Percentiles rank a stretch among this genome's conserved stretches.
phyloP scores from a whole-genome alignment of 192 early-diverging fungal species.

The Helicostylum pulchrum region DNA sequence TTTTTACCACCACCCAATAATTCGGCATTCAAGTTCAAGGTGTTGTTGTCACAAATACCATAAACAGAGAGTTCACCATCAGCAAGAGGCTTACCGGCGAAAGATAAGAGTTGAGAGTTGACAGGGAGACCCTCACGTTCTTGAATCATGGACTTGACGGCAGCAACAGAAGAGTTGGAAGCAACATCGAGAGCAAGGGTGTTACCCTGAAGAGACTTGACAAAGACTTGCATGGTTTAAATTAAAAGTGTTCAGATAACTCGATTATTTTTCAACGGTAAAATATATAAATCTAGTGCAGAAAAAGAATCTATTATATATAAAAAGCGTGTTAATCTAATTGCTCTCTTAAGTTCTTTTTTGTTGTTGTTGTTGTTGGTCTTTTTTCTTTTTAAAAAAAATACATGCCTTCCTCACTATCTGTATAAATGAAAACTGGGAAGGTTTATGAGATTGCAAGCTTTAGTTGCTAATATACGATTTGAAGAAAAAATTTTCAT shows the following conservation, averaged over 20 bases:
- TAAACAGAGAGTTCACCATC: constrained; percentile 46
- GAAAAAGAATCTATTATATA: constrained; percentile 10
- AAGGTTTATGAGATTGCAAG: constrained; percentile 11
- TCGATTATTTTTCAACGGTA: constrained; percentile 50
- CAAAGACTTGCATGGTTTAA: constrained; percentile 57
- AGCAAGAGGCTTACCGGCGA: constrained; percentile 47
- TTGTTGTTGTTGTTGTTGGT: neutral
- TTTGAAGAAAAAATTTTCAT: constrained; percentile 20
- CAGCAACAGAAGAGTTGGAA: constrained; percentile 39
- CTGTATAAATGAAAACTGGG: constrained; percentile 41
- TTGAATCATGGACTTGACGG: constrained; percentile 56
- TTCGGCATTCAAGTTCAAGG: constrained; percentile 69
- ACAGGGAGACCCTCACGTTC: constrained; percentile 58
- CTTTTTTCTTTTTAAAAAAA: no score
- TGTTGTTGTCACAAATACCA: constrained; percentile 65
- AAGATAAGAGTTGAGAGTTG: constrained; percentile 55
- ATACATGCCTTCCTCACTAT: constrained; percentile 52
- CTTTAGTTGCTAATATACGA: neutral
- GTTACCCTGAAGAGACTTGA: constrained; percentile 61
- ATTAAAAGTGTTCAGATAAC: constrained; percentile 42
- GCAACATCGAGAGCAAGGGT: constrained; percentile 57
- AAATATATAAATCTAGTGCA: constrained; percentile 25
- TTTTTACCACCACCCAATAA: constrained; percentile 92
- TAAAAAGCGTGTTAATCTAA: neutral
- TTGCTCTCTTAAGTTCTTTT: no score